A percentile compares a stretch with the other conserved stretches of the same genome.
Evolutionary conservation across 192 early-diverging fungal species (phyloP).

Genomic region (Coemansia sp.): DNA sequence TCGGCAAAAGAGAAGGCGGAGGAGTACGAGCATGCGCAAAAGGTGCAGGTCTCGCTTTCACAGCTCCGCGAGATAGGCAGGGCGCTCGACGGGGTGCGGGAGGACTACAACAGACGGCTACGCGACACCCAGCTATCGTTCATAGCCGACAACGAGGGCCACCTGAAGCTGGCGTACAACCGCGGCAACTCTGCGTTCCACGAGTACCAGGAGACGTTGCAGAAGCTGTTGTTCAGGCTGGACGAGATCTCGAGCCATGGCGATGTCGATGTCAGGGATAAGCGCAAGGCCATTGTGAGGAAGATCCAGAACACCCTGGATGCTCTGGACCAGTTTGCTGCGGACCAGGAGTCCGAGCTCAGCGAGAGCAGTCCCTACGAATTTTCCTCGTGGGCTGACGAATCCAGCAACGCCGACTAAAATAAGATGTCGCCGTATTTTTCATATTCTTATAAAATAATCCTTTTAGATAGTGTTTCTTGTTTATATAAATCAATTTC

Average conservation of each 20-base stretch:
- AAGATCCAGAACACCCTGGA: constrained; percentile 47
- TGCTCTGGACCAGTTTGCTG: constrained; percentile 38
- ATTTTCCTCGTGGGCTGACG: constrained; percentile 19
- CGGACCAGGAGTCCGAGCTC: constrained; percentile 37
- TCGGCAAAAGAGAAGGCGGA: background rate
- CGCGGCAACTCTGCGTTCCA: constrained; percentile 31
- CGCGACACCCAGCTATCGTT: constrained; percentile 48
- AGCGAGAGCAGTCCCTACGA: constrained; percentile 16
- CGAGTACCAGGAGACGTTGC: constrained; percentile 42
- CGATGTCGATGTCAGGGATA: constrained; percentile 21
- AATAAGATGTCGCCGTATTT: background rate
- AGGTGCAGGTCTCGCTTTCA: constrained; percentile 11
- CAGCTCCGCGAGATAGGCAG: constrained; percentile 22
- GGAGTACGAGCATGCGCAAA: background rate
- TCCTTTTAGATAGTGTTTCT: background rate
- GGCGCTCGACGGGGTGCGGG: constrained; percentile 33
- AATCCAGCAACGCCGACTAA: constrained; percentile 31
- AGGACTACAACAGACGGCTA: constrained; percentile 37
- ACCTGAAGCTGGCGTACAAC: constrained; percentile 40
- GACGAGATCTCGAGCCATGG: constrained; percentile 34
- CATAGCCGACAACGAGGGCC: constrained; percentile 42
- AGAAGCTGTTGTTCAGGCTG: constrained; percentile 24
- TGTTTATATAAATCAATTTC: no score
- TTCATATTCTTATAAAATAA: constrained; percentile 1
- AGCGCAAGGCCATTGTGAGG: constrained; percentile 27